Evolutionary conservation across 495 filamentous ascomycete species (phyloP).

Genomic region (Sabuloglossum arenarium): DNA sequence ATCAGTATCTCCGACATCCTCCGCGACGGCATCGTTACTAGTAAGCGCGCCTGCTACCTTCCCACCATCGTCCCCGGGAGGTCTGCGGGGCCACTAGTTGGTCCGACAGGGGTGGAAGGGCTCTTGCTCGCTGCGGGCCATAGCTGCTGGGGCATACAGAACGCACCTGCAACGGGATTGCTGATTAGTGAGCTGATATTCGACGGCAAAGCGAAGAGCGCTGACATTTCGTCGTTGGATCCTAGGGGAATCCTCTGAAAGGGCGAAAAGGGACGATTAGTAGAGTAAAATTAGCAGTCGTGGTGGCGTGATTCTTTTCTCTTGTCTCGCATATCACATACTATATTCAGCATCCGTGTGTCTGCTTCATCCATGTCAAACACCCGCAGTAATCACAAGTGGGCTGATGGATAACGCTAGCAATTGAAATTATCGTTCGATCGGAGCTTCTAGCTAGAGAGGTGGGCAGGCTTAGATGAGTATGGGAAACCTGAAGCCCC

Average conservation of each 20-base stretch:
- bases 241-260: neutral
- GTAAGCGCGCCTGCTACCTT: slow-evolving; percentile 82
- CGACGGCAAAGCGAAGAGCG: slow-evolving; percentile 58
- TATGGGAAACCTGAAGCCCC: no score
- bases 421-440: no score
- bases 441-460: no score
- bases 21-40: slow-evolving; percentile 53
- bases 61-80: slow-evolving; percentile 27
- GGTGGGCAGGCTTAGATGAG: no score
- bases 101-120: slow-evolving; percentile 50
- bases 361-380: no score
- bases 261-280: no score
- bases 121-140: slow-evolving; percentile 76
- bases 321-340: no score
- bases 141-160: slow-evolving; percentile 97
- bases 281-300: no score
- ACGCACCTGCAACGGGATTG: slow-evolving; percentile 79
- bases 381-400: no score
- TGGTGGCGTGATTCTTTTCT: no score
- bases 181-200: slow-evolving; percentile 72
- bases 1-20: slow-evolving; percentile 47
- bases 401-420: no score
- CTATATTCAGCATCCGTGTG: no score
- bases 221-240: slow-evolving; percentile 26
- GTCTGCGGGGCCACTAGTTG: slow-evolving; percentile 48